These are phyloP conservation scores for Candida railenensis DNA, from an alignment of 805 yeast species.

Conservation along the genomic window DNA sequence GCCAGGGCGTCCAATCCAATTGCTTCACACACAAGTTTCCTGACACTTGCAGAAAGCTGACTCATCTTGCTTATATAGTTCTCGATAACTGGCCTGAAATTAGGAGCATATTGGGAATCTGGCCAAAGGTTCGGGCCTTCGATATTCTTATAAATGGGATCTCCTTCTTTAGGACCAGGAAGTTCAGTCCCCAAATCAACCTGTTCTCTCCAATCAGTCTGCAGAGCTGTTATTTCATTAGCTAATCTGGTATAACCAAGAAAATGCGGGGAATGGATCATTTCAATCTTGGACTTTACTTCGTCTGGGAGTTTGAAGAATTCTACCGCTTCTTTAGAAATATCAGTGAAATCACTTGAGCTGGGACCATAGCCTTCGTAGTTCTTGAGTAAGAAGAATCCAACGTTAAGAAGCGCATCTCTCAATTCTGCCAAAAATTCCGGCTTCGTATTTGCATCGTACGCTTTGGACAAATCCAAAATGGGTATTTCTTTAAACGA, in stretches of 20 bases:
- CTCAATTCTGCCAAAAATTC: conserved; percentile 39
- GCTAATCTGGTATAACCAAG: conserved; percentile 58
- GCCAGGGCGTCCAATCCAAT: conserved; percentile 46
- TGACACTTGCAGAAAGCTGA: conserved; percentile 39
- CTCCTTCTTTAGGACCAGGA: conserved; percentile 38
- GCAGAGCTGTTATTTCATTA: conserved; percentile 54
- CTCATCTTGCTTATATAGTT: conserved; percentile 48
- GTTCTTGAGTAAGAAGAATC: conserved; percentile 50
- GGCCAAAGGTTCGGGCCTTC: conserved; percentile 63
- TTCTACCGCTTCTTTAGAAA: conserved; percentile 38
- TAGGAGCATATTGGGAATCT: conserved; percentile 37
- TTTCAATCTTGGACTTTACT: conserved; percentile 46
- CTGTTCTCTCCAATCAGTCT: conserved; percentile 61
- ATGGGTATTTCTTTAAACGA: conserved; percentile 42
- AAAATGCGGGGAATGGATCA: conserved; percentile 58
- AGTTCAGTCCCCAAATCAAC: conserved; percentile 57
- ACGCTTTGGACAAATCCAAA: conserved; percentile 43
- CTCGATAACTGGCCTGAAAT: conserved; percentile 40
- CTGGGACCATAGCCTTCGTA: conserved; percentile 41
- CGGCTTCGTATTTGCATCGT: conserved; percentile 40
- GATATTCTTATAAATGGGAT: conserved; percentile 45
- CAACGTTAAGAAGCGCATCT: conserved; percentile 54
- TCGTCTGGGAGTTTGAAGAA: conserved; percentile 48
- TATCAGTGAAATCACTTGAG: conserved; percentile 30
- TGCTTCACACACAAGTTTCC: conserved; percentile 53